Evolutionary conservation across 371 early-diverging fungal genomes (phyloP), one percentile per base, ranked within the genome.

Genomic region (Chytridium lagenaria): DNA sequence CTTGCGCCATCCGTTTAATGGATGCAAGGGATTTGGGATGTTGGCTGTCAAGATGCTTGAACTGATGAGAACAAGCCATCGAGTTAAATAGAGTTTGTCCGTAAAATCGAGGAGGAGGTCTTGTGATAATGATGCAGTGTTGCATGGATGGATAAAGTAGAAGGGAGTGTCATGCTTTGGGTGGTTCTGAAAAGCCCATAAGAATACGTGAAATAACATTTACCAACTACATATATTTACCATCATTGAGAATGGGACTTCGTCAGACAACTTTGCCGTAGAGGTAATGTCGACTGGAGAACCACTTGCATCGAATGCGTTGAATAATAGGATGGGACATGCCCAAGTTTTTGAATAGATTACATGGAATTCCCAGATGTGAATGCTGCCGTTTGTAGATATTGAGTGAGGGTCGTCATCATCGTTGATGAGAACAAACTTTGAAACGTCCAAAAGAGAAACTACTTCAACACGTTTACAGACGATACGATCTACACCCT

Each of bases 131-230:
- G 1, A 28, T 15, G 75, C 44, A 1, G 78, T 77, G 31, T 73
- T 52, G 67, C 78, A 77, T 7, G 78, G 78, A 59, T 77, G 78
- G 23, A 77, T 37, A 33, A 59, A 74, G 61, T 55, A 71, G 57
- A 65, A 73, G 19, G 78, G 78, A 7, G 68, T 34, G 39, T 50
- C 50, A 16, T 73, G 50, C 16, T 67, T n/a, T 12, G 78, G 78
- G 37, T 77, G 78, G 22, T 70, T 73, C 78, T 77, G 40, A 1
- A 31, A 39, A n/a, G n/a, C n/a, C 1, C 39, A 44, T 44, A 12
- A 44, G 44, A 44, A 44, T 44, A 19, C 7, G 44, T 12, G 44
- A 44, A 44, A 19, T 12, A 44, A 44, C 19, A 44, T 44, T n/a
- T n/a, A n/a, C n/a, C n/a, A n/a, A n/a, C n/a, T n/a, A n/a, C n/a